Base-by-base conservation (phyloP, 1,284 basidiomycete species). In the Porogramme epimiltina region DNA sequence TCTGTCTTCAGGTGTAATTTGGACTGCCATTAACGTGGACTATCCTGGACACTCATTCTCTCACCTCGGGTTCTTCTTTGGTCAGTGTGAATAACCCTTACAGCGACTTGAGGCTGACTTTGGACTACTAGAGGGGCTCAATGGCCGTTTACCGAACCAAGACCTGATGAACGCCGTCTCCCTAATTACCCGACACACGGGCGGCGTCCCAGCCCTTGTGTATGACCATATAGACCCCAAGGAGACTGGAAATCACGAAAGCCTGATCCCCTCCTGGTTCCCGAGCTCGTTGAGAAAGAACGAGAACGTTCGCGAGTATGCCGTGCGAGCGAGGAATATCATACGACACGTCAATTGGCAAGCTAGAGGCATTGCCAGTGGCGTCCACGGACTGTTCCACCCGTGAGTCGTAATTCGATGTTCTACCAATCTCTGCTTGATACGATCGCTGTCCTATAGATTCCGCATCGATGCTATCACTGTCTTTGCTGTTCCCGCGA, bases 21-120 rank as follows among this genome's bases (percentile, higher is more conserved):
- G 97, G 97, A 96, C 92, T 2, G 94, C 93, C 5, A 73, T 99
- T 33, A 91, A 91, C 60, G 83, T 99, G 51, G 97, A 99, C 69
- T 99, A 98, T 67, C 93, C 95, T 1, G 90, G 92, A 1, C 96
- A 99, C 70, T 98, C 95, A 0, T 98, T 98, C 71, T 93, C 90
- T 11, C 91, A 96, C 64, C 76, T 99, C 2, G 93, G 93, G 3
- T 73, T 98, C 11, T 96, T 93, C 71, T 93, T 91, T 70, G 93
- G 93, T 93, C 23, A 47, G 85, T 65, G 20, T 42, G 10, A 22
- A 22, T 47, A 16, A 34, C 23, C 33, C 39, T 8, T 42, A 15
- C 10, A 5, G 19, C 39, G 43, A 4, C 37, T 34, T 24, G 19
- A n/a, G 18, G 36, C 40, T 49, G 18, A 56, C 6, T 16, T 33